Evolutionary conservation across 805 yeast genomes (phyloP), one percentile per base, ranked within the genome.

Genomic region (Myxozyma mucilagina): DNA sequence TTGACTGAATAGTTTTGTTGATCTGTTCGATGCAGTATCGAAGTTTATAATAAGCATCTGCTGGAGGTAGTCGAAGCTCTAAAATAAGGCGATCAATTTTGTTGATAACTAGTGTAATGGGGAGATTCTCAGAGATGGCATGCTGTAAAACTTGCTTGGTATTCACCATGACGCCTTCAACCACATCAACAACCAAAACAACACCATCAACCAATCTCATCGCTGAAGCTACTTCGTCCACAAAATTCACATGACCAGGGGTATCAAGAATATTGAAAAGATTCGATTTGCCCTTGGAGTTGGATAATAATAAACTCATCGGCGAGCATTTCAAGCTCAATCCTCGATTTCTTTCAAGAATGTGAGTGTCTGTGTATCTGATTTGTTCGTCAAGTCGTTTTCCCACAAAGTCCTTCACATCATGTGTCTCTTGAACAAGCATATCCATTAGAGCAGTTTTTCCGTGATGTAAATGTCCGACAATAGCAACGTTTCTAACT

Each of bases 161-260:
- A 3, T 83, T 78, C n/a, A 80, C 75, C 0, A 87, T 82, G 3
- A 90, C 71, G 0, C 98, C 97, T 71, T 93, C 97, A 1, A 90
- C 86, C 0, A 81, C 86, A 71, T 94, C 99, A n/a, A 93, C 78
- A 0, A 90, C 88, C 1, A 91, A 72, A 0, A 87, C 75, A 0
- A 83, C 83, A 1, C 87, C 83, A 65, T 94, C 97, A 0, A 82
- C 80, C 0, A 86, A 76, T 24, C 82, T 72, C 9, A 85, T 72
- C 0, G 88, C 81, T 0, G 82, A 79, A 0, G 83, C 79, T 3
- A 84, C 74, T 67, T 94, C 97, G 70, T 90, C 97, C 34, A 79
- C 75, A 69, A 94, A 94, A 69, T 90, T 86, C 0, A 83, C 81
- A 73, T 94, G 98, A 0, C 99, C 99, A 0, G 99, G 99, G 0